Evolutionary conservation across 441 rosid species (phyloP).

Genomic region (Kokia cookei): DNA sequence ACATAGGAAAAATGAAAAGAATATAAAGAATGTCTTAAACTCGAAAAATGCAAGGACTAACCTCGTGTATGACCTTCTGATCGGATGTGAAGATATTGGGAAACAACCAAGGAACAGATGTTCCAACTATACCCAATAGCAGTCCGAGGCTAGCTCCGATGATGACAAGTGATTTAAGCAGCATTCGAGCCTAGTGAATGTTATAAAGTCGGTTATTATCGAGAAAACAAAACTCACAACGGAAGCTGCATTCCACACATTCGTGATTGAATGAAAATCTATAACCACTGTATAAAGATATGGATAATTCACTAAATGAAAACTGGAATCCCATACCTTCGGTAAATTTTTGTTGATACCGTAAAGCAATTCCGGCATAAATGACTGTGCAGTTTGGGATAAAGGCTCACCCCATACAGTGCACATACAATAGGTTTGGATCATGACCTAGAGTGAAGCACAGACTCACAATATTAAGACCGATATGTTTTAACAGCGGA

Average conservation of each 20-base stretch:
- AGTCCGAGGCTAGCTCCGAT: constrained; percentile 70
- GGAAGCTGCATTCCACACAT: background rate
- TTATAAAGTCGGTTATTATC: background rate
- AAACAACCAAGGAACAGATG: constrained; percentile 64
- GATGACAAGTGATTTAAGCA: constrained; percentile 72
- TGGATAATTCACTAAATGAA: background rate
- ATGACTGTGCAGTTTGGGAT: constrained; percentile 85
- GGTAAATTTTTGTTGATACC: constrained; percentile 52
- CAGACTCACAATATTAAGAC: background rate
- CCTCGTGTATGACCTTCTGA: constrained; percentile 57
- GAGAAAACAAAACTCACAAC: background rate
- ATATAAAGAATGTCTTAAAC: background rate
- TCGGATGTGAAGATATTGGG: constrained; percentile 77
- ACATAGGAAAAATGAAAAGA: background rate
- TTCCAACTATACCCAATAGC: constrained; percentile 55
- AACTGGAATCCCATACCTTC: constrained; percentile 36
- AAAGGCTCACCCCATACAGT: constrained; percentile 87
- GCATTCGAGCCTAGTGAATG: constrained; percentile 54
- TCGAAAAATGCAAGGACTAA: constrained; percentile 16
- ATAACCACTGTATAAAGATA: background rate
- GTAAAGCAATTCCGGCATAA: constrained; percentile 82
- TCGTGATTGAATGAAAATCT: background rate
- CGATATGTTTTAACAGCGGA: background rate
- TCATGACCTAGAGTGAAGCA: constrained; percentile 54
- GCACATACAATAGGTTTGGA: constrained; percentile 68